Conservation (phyloP, 2,329 filamentous ascomycete genomes). For the Tolypocladium ophioglossoides region DNA sequence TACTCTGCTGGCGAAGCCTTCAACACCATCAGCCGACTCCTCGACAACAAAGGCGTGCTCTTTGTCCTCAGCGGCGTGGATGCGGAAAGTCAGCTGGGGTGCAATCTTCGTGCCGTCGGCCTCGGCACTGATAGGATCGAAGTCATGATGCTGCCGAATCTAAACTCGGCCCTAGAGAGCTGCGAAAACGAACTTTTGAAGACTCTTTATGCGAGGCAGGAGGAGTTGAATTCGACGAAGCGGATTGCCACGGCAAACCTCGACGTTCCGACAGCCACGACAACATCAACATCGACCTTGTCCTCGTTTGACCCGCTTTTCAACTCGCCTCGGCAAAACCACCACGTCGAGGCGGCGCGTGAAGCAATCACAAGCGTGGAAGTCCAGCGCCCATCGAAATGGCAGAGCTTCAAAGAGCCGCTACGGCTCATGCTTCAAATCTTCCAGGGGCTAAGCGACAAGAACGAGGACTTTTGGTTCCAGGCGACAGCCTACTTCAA, state of each 20-base stretch:
- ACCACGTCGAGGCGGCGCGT: conserved; percentile 68
- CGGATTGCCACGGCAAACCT: conserved; percentile 31
- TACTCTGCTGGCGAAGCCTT: conserved; percentile 96
- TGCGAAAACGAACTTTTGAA: conserved; percentile 92
- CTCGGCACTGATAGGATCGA: conserved; percentile 62
- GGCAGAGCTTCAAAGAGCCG: conserved; percentile 82
- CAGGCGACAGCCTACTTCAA: conserved; percentile 65
- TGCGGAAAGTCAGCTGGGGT: conserved; percentile 63
- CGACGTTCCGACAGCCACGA: conserved; percentile 30
- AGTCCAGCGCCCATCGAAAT: conserved; percentile 50
- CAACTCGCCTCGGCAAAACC: conserved; percentile 70
- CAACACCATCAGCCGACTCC: conserved; percentile 77
- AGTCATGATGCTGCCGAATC: conserved; percentile 73
- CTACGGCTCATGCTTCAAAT: conserved; percentile 86
- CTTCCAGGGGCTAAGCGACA: conserved; percentile 78
- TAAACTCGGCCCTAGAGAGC: conserved; percentile 87
- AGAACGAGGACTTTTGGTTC: conserved; percentile 96
- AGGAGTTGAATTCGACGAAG: conserved; percentile 41
- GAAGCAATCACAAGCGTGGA: conserved; percentile 62
- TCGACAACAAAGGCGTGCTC: conserved; percentile 66
- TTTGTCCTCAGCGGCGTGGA: conserved; percentile 78
- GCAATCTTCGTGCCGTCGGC: conserved; percentile 72
- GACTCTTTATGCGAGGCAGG: conserved; percentile 62
- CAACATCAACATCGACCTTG: conserved; percentile 18
- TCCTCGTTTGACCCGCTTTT: conserved; percentile 35